A percentile compares a stretch with the other conserved stretches of the same genome.
Conservation (phyloP, 192 early-diverging fungal species). For the Podila clonocystis region DNA sequence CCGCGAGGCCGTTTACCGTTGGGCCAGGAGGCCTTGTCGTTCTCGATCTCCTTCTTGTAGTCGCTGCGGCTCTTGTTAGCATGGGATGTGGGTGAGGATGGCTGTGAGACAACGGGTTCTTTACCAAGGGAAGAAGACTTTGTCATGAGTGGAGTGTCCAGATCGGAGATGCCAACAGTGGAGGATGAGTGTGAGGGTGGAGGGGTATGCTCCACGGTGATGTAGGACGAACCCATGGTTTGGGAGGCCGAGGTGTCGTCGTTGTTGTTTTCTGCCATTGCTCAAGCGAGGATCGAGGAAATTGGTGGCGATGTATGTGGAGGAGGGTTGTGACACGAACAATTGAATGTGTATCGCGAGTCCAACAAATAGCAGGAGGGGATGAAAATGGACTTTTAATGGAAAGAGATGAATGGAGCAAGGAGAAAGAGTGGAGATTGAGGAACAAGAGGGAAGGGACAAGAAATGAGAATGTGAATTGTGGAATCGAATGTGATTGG, state of each 20-base stretch:
- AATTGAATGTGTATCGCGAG: not conserved
- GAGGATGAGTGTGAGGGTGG: not conserved
- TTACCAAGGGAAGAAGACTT: not conserved
- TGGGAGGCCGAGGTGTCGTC: not conserved
- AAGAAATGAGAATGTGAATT: not conserved
- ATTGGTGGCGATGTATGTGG: not conserved
- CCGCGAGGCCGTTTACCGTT: conserved; percentile 48
- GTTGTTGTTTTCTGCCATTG: conserved; percentile 2
- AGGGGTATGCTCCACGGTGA: not conserved
- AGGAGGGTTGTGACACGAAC: not conserved
- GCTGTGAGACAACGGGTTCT: not conserved
- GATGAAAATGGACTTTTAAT: not conserved
- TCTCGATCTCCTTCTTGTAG: not conserved
- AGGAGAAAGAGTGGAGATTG: not conserved
- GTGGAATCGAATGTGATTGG: not conserved
- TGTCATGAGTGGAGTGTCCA: not conserved
- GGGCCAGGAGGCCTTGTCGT: conserved; percentile 33
- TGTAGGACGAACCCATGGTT: not conserved
- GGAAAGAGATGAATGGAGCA: not conserved
- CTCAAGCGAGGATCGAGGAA: not conserved
- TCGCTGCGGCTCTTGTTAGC: conserved; percentile 3
- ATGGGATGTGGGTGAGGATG: not conserved
- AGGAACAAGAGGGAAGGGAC: not conserved
- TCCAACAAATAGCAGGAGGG: not conserved
- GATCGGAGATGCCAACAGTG: not conserved